These are phyloP conservation scores for Penicillium freii DNA, from an alignment of 2,329 filamentous ascomycete genomes.

Conservation along the genomic window DNA sequence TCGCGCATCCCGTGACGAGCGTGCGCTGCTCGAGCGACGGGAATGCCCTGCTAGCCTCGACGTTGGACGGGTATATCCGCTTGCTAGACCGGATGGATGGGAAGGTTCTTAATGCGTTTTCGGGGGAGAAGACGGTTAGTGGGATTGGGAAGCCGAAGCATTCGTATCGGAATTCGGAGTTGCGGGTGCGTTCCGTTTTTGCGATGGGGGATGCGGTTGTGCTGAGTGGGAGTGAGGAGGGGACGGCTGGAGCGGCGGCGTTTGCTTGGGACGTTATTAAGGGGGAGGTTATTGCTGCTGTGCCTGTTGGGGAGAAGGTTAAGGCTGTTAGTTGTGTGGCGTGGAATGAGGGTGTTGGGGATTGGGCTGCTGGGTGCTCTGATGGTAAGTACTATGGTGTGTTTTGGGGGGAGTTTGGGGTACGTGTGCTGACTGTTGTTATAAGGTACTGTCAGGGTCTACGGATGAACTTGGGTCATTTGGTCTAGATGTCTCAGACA, in stretches of 20 bases:
- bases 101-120: slow-evolving; percentile 69
- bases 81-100: slow-evolving; percentile 79
- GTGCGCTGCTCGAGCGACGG: slow-evolving; percentile 69
- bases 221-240: slow-evolving; percentile 73
- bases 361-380: slow-evolving; percentile 44
- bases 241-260: slow-evolving; percentile 28
- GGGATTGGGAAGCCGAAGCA: slow-evolving; percentile 24
- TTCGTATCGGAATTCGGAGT: slow-evolving; percentile 60
- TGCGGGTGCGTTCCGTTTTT: slow-evolving; percentile 73
- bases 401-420: neutral
- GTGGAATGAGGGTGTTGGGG: slow-evolving; percentile 44
- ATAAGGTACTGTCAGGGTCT: slow-evolving; percentile 7
- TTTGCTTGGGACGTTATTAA: slow-evolving; percentile 79
- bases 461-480: neutral
- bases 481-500: neutral
- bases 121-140: slow-evolving; percentile 43
- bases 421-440: neutral
- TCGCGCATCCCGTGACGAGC: slow-evolving; percentile 70
- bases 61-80: slow-evolving; percentile 71
- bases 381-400: slow-evolving; percentile 36
- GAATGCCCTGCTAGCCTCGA: slow-evolving; percentile 70
- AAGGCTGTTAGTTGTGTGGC: slow-evolving; percentile 47
- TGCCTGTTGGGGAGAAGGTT: slow-evolving; percentile 48
- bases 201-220: slow-evolving; percentile 75
- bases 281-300: slow-evolving; percentile 63